phyloP scores from a whole-genome alignment of 1,284 basidiomycete genomes.

The Ganoderma leucocontextum region DNA sequence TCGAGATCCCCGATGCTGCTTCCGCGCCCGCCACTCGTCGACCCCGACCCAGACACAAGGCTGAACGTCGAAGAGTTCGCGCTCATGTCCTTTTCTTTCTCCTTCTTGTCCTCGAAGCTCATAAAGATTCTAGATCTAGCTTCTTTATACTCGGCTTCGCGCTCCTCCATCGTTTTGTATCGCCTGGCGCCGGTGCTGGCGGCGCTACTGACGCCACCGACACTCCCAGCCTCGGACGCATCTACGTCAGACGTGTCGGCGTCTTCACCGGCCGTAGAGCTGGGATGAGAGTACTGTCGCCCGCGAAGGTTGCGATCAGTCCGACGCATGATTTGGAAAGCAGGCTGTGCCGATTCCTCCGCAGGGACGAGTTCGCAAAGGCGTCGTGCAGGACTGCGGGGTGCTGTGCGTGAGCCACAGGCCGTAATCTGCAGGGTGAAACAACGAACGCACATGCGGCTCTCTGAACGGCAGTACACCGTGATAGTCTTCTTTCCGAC shows the following conservation, averaged over 20 bases:
- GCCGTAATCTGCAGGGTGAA: background rate
- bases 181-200: constrained; percentile 68
- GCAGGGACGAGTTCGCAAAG: constrained; percentile 82
- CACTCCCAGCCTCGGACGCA: constrained; percentile 79
- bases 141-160: constrained; percentile 84
- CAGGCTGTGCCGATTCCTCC: constrained; percentile 69
- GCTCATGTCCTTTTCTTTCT: constrained; percentile 77
- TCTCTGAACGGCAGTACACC: constrained; percentile 65
- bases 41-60: constrained; percentile 70
- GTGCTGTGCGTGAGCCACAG: constrained; percentile 16
- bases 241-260: constrained; percentile 78
- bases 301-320: constrained; percentile 54
- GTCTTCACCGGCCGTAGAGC: constrained; percentile 76
- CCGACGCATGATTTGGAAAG: constrained; percentile 87
- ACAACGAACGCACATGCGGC: constrained; percentile 68
- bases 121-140: constrained; percentile 85
- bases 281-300: constrained; percentile 61
- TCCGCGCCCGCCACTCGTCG: constrained; percentile 62
- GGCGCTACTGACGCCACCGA: constrained; percentile 69
- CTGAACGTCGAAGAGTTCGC: constrained; percentile 79
- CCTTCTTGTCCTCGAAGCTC: constrained; percentile 78
- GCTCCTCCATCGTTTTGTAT: constrained; percentile 78
- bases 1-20: constrained; percentile 69
- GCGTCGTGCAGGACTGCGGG: constrained; percentile 67
- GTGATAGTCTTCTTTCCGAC: constrained; percentile 68